phyloP scores from a whole-genome alignment of 176 grass and related monocot genomes.

The Oryza longistaminata region DNA sequence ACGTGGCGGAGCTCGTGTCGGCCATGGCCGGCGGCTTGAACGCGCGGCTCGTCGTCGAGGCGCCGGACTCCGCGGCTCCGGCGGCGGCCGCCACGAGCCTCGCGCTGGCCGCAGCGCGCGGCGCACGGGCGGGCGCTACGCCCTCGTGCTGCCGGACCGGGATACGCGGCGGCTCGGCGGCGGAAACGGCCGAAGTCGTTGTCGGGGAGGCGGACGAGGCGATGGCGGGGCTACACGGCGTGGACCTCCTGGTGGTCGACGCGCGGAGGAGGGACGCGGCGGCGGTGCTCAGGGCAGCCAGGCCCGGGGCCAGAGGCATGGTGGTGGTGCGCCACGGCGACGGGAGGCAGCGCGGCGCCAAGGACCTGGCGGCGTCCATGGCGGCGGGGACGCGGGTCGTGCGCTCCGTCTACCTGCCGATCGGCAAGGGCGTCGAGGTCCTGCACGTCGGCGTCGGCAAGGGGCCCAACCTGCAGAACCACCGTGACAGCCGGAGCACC shows the following conservation, averaged over 20 bases:
- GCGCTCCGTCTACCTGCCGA: slow-evolving; percentile 61
- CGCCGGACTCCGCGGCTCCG: slow-evolving; percentile 1
- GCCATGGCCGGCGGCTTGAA: slow-evolving; percentile 77
- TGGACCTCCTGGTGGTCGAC: slow-evolving; percentile 75
- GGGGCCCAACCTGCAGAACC: slow-evolving; percentile 50
- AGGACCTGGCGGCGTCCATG: slow-evolving; percentile 22
- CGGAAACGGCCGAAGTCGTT: not conserved
- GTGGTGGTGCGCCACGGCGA: slow-evolving; percentile 61
- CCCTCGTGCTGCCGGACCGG: not conserved
- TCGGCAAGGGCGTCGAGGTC: slow-evolving; percentile 74
- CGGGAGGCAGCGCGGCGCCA: slow-evolving; percentile 3
- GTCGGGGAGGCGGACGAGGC: slow-evolving; percentile 34
- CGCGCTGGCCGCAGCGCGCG: slow-evolving; percentile 38
- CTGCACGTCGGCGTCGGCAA: slow-evolving; percentile 82
- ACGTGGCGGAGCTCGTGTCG: slow-evolving; percentile 62
- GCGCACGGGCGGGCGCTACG: slow-evolving; percentile 35
- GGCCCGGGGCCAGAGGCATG: slow-evolving; percentile 62
- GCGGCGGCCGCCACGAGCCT: slow-evolving; percentile 29
- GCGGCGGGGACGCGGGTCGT: slow-evolving; percentile 55
- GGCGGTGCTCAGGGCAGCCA: slow-evolving; percentile 48
- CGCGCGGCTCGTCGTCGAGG: slow-evolving; percentile 72
- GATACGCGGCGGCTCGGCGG: not conserved
- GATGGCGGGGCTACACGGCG: slow-evolving; percentile 57
- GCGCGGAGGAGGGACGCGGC: slow-evolving; percentile 43
- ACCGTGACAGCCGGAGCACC: not conserved